A percentile compares a stretch with the other conserved stretches of the same genome.
Conservation (phyloP, 257 asterid genomes). For the Rubia yunnanensis region DNA sequence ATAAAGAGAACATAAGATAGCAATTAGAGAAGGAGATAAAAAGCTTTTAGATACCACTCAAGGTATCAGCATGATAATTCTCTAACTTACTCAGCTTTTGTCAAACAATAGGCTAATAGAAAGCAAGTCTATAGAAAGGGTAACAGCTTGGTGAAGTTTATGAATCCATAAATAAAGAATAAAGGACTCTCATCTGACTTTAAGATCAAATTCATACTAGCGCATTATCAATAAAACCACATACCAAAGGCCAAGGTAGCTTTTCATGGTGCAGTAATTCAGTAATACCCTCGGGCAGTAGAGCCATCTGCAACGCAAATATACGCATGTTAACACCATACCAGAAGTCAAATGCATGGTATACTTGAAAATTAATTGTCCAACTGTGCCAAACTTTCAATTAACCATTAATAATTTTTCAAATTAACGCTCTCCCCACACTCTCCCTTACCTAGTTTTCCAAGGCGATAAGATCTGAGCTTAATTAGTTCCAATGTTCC, state of each 20-base stretch:
- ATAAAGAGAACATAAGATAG: not conserved
- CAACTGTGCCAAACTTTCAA: not conserved
- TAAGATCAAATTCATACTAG: not conserved
- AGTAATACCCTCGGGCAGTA: constrained; percentile 84
- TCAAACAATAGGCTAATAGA: not conserved
- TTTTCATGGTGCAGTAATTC: constrained; percentile 71
- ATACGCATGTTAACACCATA: constrained; percentile 1
- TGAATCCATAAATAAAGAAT: not conserved
- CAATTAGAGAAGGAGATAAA: not conserved
- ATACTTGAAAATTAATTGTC: not conserved
- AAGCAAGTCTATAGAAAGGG: not conserved
- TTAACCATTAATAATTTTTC: not conserved
- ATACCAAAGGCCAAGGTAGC: constrained; percentile 69
- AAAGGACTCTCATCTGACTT: not conserved
- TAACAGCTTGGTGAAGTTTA: not conserved
- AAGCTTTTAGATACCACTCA: not conserved
- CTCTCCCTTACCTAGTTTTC: not conserved
- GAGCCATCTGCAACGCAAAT: constrained; percentile 64
- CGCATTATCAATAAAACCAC: constrained; percentile 8
- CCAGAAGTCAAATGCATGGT: not conserved
- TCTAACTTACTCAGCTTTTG: not conserved
- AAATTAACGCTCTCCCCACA: not conserved
- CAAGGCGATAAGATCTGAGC: not conserved
- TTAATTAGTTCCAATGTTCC: not conserved
- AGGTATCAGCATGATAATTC: not conserved